These are phyloP conservation scores for Asterella californica DNA, from an alignment of 225 moss, liverwort and hornwort genomes.

Conservation along the genomic window DNA sequence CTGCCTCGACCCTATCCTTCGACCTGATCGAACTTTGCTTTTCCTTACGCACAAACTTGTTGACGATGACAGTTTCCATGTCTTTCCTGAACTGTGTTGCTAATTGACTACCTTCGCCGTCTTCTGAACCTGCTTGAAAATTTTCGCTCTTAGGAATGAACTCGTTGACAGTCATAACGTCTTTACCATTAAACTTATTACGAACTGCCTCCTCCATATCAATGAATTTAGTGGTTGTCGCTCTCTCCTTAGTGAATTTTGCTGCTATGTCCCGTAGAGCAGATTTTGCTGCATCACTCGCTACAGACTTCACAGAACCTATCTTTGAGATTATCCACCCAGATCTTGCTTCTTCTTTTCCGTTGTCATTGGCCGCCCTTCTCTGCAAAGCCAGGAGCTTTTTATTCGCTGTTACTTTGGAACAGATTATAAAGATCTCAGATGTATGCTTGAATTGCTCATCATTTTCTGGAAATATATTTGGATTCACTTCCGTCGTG, in stretches of 20 bases:
- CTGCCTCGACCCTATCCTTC: background rate
- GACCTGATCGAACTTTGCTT: background rate
- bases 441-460: constrained; percentile 31
- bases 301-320: background rate
- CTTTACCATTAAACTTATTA: background rate
- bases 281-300: background rate
- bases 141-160: background rate
- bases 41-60: background rate
- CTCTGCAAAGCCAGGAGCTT: constrained; percentile 22
- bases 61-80: background rate
- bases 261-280: background rate
- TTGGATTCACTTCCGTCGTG: constrained; percentile 29
- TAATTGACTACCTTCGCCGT: background rate
- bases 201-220: background rate
- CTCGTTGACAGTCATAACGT: background rate
- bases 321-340: constrained; percentile 1
- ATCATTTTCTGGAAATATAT: constrained; percentile 34
- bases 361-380: background rate
- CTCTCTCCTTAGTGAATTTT: background rate
- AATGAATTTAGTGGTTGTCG: background rate
- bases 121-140: background rate
- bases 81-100: background rate
- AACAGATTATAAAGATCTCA: constrained; percentile 23
- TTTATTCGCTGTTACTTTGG: constrained; percentile 17
- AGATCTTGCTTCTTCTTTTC: background rate